These are phyloP conservation scores for Vitis hybrid DNA, from an alignment of 177 flowering plant genomes.

Conservation along the genomic window DNA sequence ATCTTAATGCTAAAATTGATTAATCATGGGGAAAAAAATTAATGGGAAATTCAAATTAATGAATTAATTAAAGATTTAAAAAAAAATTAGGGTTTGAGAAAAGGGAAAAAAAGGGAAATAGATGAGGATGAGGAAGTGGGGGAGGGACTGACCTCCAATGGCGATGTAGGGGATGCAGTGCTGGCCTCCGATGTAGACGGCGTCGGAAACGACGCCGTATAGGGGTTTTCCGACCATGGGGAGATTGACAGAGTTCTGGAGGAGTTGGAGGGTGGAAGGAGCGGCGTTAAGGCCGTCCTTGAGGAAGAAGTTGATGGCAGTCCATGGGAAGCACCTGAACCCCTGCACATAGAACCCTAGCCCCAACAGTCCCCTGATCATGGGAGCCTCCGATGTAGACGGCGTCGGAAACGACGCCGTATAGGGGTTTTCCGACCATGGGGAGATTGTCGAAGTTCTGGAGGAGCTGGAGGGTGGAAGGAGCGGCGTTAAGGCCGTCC, in stretches of 20 bases:
- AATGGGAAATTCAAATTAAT: not conserved
- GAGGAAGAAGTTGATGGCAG: conserved; percentile 75
- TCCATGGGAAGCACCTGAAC: conserved; percentile 87
- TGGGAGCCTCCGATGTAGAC: conserved; percentile 49
- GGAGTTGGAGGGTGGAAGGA: conserved; percentile 78
- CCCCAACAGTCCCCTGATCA: conserved; percentile 43
- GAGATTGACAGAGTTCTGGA: conserved; percentile 73
- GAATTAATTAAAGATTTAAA: not conserved
- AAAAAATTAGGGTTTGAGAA: not conserved
- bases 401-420: conserved; percentile 83
- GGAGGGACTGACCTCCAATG: conserved; percentile 58
- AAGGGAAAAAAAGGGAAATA: not conserved
- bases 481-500: conserved; percentile 64
- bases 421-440: conserved; percentile 90
- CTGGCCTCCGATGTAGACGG: conserved; percentile 68
- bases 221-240: conserved; percentile 96
- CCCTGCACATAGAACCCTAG: conserved; percentile 83
- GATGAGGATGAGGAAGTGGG: not conserved
- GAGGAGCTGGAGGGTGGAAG: conserved; percentile 79
- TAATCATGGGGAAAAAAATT: not conserved
- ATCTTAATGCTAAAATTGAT: too few species aligned
- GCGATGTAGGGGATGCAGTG: conserved; percentile 88
- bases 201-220: conserved; percentile 82
- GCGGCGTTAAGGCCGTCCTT: conserved; percentile 72
- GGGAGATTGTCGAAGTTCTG: conserved; percentile 82